Percentiles rank a stretch among this genome's conserved stretches.
phyloP scores from a whole-genome alignment of 495 filamentous ascomycete species.

The Corynascus novoguineensis region DNA sequence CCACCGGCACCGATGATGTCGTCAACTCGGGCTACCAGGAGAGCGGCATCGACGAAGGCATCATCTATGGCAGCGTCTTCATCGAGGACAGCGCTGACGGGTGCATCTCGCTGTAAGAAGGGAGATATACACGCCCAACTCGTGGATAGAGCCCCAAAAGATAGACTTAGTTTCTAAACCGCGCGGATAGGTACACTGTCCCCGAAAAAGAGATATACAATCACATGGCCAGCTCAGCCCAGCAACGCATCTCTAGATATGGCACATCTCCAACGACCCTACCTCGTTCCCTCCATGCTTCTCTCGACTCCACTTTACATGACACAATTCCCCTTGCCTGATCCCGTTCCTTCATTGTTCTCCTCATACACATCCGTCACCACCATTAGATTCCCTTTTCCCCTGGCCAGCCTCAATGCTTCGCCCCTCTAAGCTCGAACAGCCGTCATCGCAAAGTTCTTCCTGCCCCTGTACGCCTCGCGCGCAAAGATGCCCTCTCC shows the following conservation, averaged over 20 bases:
- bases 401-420: background rate
- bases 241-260: too few relatives aligned
- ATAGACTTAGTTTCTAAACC: background rate
- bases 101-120: conserved; percentile 40
- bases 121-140: background rate
- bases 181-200: background rate
- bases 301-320: too few relatives aligned
- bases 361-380: too few relatives aligned
- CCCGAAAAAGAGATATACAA: background rate
- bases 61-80: conserved; percentile 53
- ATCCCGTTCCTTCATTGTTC: too few relatives aligned
- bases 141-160: background rate
- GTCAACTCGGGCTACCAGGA: conserved; percentile 52
- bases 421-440: conserved; percentile 3
- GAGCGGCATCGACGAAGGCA: conserved; percentile 45
- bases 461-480: conserved; percentile 31
- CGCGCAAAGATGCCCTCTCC: conserved; percentile 16
- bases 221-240: too few relatives aligned
- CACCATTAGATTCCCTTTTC: background rate
- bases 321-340: too few relatives aligned
- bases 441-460: conserved; percentile 26
- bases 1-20: conserved; percentile 48
- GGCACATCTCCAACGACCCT: too few relatives aligned
- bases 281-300: too few relatives aligned
- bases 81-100: conserved; percentile 45